Percentiles rank a stretch among this genome's conserved stretches.
Evolutionary conservation across 768 basidiomycete species (phyloP).

Genomic region (Amanita phalloides): DNA sequence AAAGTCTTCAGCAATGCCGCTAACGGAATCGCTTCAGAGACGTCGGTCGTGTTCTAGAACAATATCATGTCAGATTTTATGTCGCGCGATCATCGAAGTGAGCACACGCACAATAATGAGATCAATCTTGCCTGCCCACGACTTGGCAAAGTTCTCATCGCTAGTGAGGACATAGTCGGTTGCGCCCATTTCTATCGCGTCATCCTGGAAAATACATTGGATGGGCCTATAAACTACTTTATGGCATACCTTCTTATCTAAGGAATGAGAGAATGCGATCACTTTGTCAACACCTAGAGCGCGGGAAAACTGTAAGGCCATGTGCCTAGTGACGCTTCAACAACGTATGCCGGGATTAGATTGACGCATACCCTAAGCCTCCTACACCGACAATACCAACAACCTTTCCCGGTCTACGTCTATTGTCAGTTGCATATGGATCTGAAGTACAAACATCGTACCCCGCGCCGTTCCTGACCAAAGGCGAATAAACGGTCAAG

Average conservation of each 20-base stretch:
- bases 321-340: slow-evolving; percentile 14
- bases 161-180: slow-evolving; percentile 37
- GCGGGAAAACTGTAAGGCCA: slow-evolving; percentile 23
- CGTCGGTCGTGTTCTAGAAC: slow-evolving; percentile 18
- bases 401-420: slow-evolving; percentile 46
- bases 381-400: slow-evolving; percentile 62
- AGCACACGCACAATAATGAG: slow-evolving; percentile 31
- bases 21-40: slow-evolving; percentile 19
- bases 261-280: slow-evolving; percentile 45
- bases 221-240: background rate
- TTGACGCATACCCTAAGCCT: slow-evolving; percentile 31
- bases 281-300: slow-evolving; percentile 47
- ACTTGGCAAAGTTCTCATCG: slow-evolving; percentile 27
- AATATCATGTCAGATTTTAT: background rate
- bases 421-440: background rate
- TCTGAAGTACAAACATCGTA: slow-evolving; percentile 2
- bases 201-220: slow-evolving; percentile 19
- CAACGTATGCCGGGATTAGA: background rate
- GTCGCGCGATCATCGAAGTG: background rate
- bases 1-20: slow-evolving; percentile 30
- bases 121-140: slow-evolving; percentile 30
- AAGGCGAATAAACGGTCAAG: slow-evolving; percentile 52
- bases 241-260: slow-evolving; percentile 26
- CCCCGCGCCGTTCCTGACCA: slow-evolving; percentile 38
- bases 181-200: slow-evolving; percentile 49